Percentiles rank a stretch among this genome's conserved stretches.
These are phyloP conservation scores for Pisolithus marmoratus DNA, from an alignment of 768 basidiomycete genomes.

Conservation along the genomic window DNA sequence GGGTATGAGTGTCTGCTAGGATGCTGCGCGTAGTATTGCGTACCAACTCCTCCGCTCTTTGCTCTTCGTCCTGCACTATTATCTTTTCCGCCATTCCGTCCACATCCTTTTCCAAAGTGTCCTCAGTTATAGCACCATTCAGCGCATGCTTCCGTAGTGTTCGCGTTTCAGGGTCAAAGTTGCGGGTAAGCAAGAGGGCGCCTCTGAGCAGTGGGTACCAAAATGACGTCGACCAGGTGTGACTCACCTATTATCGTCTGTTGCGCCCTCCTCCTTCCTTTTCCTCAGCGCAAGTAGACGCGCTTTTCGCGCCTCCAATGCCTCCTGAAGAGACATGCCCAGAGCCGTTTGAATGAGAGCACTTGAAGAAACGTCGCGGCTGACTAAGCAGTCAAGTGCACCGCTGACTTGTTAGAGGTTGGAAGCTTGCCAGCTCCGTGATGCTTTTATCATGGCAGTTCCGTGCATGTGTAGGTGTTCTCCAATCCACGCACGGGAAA, in stretches of 20 bases:
- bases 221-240: background rate
- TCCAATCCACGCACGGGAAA: background rate
- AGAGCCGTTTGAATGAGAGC: background rate
- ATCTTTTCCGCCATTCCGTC: slow-evolving; percentile 81
- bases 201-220: slow-evolving; percentile 28
- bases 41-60: slow-evolving; percentile 83
- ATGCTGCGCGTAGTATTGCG: slow-evolving; percentile 17
- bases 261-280: slow-evolving; percentile 57
- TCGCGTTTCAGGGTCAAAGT: slow-evolving; percentile 87
- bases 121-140: slow-evolving; percentile 55
- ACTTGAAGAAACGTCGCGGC: slow-evolving; percentile 7
- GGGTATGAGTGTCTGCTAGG: background rate
- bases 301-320: slow-evolving; percentile 75
- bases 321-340: slow-evolving; percentile 63
- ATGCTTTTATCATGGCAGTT: slow-evolving; percentile 29
- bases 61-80: slow-evolving; percentile 80
- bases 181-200: slow-evolving; percentile 62
- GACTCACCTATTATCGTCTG: slow-evolving; percentile 38
- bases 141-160: slow-evolving; percentile 62
- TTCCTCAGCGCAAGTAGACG: slow-evolving; percentile 73
- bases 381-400: slow-evolving; percentile 27
- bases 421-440: background rate
- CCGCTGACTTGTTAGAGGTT: background rate
- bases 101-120: slow-evolving; percentile 86
- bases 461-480: slow-evolving; percentile 18